Base-by-base conservation (phyloP, 768 basidiomycete species). In the Harrya chromipes region DNA sequence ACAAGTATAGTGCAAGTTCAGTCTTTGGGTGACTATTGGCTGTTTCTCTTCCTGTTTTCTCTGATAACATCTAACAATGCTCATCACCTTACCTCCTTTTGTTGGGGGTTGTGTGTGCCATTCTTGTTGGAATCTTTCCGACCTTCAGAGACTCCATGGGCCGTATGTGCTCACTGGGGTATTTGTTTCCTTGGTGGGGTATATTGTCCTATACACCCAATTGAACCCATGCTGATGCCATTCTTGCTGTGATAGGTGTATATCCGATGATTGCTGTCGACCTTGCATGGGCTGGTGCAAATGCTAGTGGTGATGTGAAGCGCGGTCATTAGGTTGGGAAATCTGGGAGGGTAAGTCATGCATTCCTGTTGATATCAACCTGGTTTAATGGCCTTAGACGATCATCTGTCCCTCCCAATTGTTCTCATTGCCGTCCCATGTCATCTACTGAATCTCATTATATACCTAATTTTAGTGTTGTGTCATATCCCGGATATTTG, bases 261-360 rank as follows among this genome's bases (percentile, higher is more conserved):
- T 82, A 67, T 55, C 78, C 83, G 1, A 74, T 72, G 6, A 70
- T 82, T 44, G 69, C 68, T 27, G 67, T 81, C 17, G 60, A 61
- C 24, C 62, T 83, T 2, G 78, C 80, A 34, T 84, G 83, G 83
- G 75, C 70, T 2, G 72, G 74, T 2, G 75, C 76, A 9, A 79
- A 80, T 46, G 74, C 78, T 0, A 81, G 82, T 20, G 80, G 82
- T 20, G 79, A 80, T 55, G 51, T 77, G 43, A 76, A 78, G 56
- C 72, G 74, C 49, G 82, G 73, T 21, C 16, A 74, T 78, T 43
- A 78, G 79, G 24, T 35, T 78, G 11, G 81, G 78, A 19, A 84
- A 83, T 52, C 63, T 83, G 12, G 81, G 81, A 53, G 80, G 80
- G 57, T 74, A 43, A 48, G 65, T 39, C 2, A 24, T 14, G 17